Evolutionary conservation across 2,329 filamentous ascomycete species (phyloP).

Genomic region (Blastomyces silverae): DNA sequence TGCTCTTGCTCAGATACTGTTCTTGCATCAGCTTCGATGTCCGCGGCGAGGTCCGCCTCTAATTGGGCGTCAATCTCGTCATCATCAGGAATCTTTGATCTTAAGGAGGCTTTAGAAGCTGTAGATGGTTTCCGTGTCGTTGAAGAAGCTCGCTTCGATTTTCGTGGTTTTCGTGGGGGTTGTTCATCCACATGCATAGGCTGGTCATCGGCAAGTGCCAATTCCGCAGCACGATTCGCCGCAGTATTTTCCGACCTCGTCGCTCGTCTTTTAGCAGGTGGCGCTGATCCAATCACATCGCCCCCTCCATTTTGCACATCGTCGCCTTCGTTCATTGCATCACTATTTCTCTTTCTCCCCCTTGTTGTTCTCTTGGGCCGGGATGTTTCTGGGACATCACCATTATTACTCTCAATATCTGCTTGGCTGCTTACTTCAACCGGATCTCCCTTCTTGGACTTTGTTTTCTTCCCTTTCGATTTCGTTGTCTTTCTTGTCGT

Average conservation of each 20-base stretch:
- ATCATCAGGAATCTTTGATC: conserved; percentile 50
- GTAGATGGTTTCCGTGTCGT: conserved; percentile 45
- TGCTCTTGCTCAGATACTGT: conserved; percentile 50
- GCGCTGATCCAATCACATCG: conserved; percentile 28
- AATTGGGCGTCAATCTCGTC: conserved; percentile 61
- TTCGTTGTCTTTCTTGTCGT: conserved; percentile 40
- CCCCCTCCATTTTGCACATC: conserved; percentile 19
- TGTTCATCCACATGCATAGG: conserved; percentile 17
- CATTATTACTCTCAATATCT: conserved; percentile 29
- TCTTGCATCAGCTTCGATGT: conserved; percentile 30
- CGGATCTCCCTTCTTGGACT: conserved; percentile 36
- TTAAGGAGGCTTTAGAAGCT: conserved; percentile 44
- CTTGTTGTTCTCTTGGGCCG: conserved; percentile 34
- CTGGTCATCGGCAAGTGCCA: conserved; percentile 12
- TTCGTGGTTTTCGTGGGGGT: conserved; percentile 41
- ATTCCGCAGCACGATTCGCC: background rate
- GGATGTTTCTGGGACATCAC: conserved; percentile 27
- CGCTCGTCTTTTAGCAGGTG: conserved; percentile 54
- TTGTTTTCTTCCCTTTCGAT: conserved; percentile 33
- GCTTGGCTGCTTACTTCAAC: conserved; percentile 40
- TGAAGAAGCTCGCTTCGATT: conserved; percentile 37
- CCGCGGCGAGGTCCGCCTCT: conserved; percentile 55
- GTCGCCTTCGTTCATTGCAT: conserved; percentile 42
- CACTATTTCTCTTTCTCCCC: conserved; percentile 59
- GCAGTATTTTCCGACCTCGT: conserved; percentile 39